Percentiles rank a stretch among this genome's conserved stretches.
Conservation (phyloP, 1,139 yeast genomes). For the Magnusiomyces sp. region DNA sequence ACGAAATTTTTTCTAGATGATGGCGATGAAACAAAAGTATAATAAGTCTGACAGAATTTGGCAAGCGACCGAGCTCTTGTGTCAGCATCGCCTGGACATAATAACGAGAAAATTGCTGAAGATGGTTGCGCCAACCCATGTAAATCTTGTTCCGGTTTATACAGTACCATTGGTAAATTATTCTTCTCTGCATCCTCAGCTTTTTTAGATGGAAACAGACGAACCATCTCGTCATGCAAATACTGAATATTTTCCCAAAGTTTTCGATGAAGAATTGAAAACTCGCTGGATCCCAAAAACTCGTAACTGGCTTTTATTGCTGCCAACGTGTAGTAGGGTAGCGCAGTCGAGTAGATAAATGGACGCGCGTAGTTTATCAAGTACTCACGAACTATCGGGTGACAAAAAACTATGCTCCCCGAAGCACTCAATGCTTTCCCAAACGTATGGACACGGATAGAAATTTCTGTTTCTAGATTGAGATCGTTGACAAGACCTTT, state of each 20-base stretch:
- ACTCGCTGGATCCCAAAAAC: conserved; percentile 8
- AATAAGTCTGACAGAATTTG: conserved; percentile 14
- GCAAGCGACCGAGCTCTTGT: conserved; percentile 20
- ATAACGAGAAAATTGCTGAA: conserved; percentile 20
- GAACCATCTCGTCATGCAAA: neutral
- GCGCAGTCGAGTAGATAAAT: conserved; percentile 24
- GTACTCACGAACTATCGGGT: conserved; percentile 16
- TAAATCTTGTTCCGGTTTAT: neutral
- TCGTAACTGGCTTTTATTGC: conserved; percentile 19
- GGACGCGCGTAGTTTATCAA: conserved; percentile 26
- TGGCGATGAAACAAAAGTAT: too few species aligned
- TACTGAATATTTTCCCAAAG: neutral
- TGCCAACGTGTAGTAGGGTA: conserved; percentile 17
- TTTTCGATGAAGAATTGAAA: neutral
- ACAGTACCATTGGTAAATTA: neutral
- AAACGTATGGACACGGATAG: conserved; percentile 24
- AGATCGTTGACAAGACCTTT: conserved; percentile 20
- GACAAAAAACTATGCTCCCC: conserved; percentile 23
- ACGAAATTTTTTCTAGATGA: conserved; percentile 16
- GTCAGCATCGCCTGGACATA: conserved; percentile 11
- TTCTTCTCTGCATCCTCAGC: too few species aligned
- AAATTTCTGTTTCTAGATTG: conserved; percentile 18
- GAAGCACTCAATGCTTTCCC: conserved; percentile 25
- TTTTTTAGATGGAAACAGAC: neutral
- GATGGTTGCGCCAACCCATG: neutral